Base-by-base conservation (phyloP, 192 early-diverging fungal species). In the Mortierella hygrophila region DNA sequence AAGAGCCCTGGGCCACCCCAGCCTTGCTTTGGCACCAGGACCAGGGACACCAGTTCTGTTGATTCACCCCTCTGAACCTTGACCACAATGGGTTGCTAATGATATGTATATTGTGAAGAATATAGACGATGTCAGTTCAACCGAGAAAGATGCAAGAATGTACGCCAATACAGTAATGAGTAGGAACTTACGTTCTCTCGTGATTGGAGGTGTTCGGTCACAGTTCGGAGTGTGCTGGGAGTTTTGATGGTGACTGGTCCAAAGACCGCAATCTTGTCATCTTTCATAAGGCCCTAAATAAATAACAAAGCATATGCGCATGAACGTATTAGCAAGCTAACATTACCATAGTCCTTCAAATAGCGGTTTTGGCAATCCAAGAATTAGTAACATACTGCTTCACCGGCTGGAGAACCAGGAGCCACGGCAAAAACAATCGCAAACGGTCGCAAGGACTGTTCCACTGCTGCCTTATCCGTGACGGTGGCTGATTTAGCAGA, bases 341-440 rank as follows among this genome's bases (percentile, higher is more conserved):
- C 5, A 63, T n/a, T 5, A n/a, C 21, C 32, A 5, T 35, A 13
- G 7, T 72, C 29, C 21, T n/a, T 29, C 38, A 57, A 63, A 0
- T 37, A 40, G 57, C 18, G 4, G 5, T 6, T 52, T 52, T 20
- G 49, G 4, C 18, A 6, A 35, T 63, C 4, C 68, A 76, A 60
- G 55, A 16, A 47, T 20, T 5, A 3, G 18, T 35, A 20, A 72
- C 81, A 72, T 81, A 91, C 90, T 7, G 92, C 91, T 73, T 88
- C 82, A 41, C 77, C 41, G 9, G 92, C 91, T 40, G 92, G 90
- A 10, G 92, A 93, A 72, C 91, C 92, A 11, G 92, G 92, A 68
- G 92, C 90, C n/a, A 93, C 88, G 4, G 88, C 89, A 75, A 92
- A 92, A 11, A 93, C 89, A 23, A 88, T 82, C 21, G 92, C 92